phyloP scores from a whole-genome alignment of 495 filamentous ascomycete genomes.

The Astrothelium macrocarpum region DNA sequence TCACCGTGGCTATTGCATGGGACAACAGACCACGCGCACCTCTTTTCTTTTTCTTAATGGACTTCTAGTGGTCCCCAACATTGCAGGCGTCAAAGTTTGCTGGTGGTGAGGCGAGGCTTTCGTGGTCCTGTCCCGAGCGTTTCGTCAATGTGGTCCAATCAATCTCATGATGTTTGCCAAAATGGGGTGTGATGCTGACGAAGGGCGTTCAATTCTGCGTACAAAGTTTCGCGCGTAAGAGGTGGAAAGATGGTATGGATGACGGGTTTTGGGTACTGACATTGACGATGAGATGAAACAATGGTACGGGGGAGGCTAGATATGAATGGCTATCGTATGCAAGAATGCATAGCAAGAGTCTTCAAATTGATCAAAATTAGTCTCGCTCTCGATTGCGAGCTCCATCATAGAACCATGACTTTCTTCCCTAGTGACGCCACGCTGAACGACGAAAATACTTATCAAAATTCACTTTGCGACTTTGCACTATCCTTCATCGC shows the following conservation, averaged over 20 bases:
- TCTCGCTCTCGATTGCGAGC: not conserved
- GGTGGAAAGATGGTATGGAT: not conserved
- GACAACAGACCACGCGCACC: not conserved
- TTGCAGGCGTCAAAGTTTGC: slow-evolving; percentile 1
- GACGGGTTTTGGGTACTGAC: not conserved
- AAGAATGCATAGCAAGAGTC: not conserved
- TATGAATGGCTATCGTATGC: not conserved
- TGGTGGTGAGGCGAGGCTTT: not conserved
- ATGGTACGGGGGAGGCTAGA: not conserved
- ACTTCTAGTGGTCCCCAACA: not conserved
- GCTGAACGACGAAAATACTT: too few relatives aligned
- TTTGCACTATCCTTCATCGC: too few relatives aligned
- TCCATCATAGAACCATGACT: too few relatives aligned
- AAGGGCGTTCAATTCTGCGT: not conserved
- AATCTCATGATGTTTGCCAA: not conserved
- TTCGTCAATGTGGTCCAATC: not conserved
- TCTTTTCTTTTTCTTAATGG: not conserved
- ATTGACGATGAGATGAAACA: not conserved
- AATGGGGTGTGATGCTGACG: not conserved
- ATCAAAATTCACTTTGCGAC: too few relatives aligned
- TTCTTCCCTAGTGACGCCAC: too few relatives aligned
- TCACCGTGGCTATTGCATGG: not conserved
- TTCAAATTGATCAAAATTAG: not conserved
- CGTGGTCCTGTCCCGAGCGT: not conserved
- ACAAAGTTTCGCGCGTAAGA: not conserved